Evolutionary conservation across 257 asterid genomes (phyloP).

Genomic region (Handroanthus guayacan): DNA sequence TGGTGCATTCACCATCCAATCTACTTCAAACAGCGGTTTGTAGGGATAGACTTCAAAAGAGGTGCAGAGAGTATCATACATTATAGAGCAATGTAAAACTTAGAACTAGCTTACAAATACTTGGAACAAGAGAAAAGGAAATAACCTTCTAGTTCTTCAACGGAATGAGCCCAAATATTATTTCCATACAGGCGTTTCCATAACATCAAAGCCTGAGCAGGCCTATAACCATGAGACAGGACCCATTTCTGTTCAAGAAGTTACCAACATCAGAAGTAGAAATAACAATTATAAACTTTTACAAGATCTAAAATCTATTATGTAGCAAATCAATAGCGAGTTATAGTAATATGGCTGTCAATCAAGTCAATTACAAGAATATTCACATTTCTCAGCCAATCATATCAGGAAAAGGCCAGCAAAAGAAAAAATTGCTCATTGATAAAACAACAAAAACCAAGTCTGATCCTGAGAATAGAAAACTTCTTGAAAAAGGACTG

Average conservation of each 20-base stretch:
- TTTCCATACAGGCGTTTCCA: constrained; percentile 91
- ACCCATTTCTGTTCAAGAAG: constrained; percentile 78
- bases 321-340: constrained; percentile 14
- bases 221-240: constrained; percentile 80
- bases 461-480: not conserved
- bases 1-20: not conserved
- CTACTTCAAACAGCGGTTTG: not conserved
- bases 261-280: constrained; percentile 31
- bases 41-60: constrained; percentile 4
- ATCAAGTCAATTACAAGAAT: not conserved
- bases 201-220: constrained; percentile 93
- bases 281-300: not conserved
- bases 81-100: constrained; percentile 5
- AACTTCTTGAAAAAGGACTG: constrained; percentile 3
- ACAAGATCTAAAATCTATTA: constrained; percentile 12
- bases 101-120: constrained; percentile 14
- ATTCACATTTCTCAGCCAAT: constrained; percentile 1
- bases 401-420: not conserved
- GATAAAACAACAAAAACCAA: constrained; percentile 3
- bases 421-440: not conserved
- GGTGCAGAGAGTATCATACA: constrained; percentile 1
- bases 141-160: constrained; percentile 81
- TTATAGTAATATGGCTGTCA: not conserved
- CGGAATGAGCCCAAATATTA: constrained; percentile 73
- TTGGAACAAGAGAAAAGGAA: constrained; percentile 6